These are phyloP conservation scores for Ustulina deusta DNA, from an alignment of 2,329 filamentous ascomycete species.

Conservation along the genomic window DNA sequence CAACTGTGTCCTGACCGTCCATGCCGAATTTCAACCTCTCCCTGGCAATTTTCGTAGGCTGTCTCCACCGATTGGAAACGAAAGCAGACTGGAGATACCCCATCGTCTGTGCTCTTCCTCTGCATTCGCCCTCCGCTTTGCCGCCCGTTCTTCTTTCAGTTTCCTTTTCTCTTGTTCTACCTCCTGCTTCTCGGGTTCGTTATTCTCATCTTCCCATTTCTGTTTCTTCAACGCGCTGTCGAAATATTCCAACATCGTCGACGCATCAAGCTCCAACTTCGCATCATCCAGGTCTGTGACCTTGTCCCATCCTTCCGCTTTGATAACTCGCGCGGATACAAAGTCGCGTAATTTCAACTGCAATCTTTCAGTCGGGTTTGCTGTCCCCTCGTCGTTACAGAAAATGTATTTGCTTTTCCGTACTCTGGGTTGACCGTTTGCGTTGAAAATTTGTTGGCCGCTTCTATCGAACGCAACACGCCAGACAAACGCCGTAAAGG, in stretches of 20 bases:
- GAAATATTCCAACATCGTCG: conserved; percentile 1
- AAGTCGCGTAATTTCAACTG: conserved; percentile 19
- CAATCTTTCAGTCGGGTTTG: not conserved
- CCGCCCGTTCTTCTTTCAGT: not conserved
- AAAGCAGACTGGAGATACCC: not conserved
- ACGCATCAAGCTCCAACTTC: conserved; percentile 6
- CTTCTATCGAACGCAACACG: conserved; percentile 4
- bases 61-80: conserved; percentile 1
- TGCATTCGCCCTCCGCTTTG: not conserved
- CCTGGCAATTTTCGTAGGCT: conserved; percentile 41
- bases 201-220: conserved; percentile 1
- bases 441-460: conserved; percentile 2
- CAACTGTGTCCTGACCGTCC: not conserved
- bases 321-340: conserved; percentile 6
- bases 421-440: not conserved
- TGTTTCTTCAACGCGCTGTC: conserved; percentile 2
- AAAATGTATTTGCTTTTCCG: not conserved
- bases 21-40: not conserved
- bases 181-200: not conserved
- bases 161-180: not conserved
- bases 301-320: conserved; percentile 2
- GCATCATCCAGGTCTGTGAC: conserved; percentile 1
- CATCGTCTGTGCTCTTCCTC: conserved; percentile 7
- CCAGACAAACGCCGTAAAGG: conserved; percentile 2
- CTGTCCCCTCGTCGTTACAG: not conserved